These are phyloP conservation scores for Tricholoma bakamatsutake DNA, from an alignment of 768 basidiomycete species.

Conservation along the genomic window DNA sequence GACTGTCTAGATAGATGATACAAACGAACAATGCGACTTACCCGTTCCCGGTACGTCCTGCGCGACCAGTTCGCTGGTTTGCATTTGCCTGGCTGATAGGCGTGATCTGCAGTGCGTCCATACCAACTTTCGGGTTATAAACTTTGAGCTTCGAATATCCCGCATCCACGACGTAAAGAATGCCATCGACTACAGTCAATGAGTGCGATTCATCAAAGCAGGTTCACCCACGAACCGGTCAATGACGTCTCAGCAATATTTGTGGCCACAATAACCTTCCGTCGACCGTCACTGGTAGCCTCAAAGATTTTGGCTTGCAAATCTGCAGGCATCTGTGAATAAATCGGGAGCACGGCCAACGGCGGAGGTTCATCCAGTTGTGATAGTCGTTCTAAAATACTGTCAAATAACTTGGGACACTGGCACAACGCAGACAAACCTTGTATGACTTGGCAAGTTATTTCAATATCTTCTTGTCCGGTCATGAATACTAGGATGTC, in stretches of 20 bases:
- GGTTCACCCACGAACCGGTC: conserved; percentile 53
- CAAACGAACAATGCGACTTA: conserved; percentile 29
- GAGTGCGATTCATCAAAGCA: conserved; percentile 2
- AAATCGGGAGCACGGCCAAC: conserved; percentile 92
- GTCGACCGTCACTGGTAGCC: conserved; percentile 85
- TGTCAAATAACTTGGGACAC: not conserved
- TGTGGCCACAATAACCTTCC: conserved; percentile 97
- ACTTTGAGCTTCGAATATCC: conserved; percentile 98
- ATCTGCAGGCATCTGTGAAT: conserved; percentile 99
- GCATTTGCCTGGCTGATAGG: conserved; percentile 99
- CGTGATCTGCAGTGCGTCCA: conserved; percentile 98
- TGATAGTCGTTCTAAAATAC: conserved; percentile 68
- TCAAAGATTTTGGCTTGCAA: conserved; percentile 98
- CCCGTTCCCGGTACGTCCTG: conserved; percentile 95
- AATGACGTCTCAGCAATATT: conserved; percentile 99
- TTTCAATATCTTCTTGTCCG: conserved; percentile 98
- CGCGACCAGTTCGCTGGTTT: conserved; percentile 92
- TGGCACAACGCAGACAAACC: conserved; percentile 37
- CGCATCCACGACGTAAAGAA: conserved; percentile 93
- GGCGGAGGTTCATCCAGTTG: conserved; percentile 90
- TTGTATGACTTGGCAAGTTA: conserved; percentile 90
- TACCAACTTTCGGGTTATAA: conserved; percentile 98
- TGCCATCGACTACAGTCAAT: conserved; percentile 76
- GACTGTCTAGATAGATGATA: conserved; percentile 3
- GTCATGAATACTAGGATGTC: conserved; percentile 99